Percentiles rank a stretch among this genome's conserved stretches.
Conservation (phyloP, 495 filamentous ascomycete species). For the Aspergillus sparsus region DNA sequence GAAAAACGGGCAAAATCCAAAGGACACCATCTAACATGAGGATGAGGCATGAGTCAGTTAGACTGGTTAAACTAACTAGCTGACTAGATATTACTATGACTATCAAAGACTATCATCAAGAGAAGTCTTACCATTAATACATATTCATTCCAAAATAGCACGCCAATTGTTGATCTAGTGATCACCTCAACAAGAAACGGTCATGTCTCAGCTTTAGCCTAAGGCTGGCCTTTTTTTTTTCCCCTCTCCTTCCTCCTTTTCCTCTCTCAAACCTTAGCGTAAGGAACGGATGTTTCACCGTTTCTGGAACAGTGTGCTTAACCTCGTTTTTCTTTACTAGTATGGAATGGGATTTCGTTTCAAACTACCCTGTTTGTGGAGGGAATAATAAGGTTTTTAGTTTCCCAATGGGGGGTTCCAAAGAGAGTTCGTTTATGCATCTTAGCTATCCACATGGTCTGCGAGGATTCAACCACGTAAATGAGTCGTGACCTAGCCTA, state of each 20-base stretch:
- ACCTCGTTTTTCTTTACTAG: conserved; percentile 11
- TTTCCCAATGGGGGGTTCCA: conserved; percentile 16
- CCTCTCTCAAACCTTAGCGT: conserved; percentile 21
- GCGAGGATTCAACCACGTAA: neutral
- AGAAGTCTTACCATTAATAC: too few relatives aligned
- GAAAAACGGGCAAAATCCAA: too few relatives aligned
- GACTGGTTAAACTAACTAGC: too few relatives aligned
- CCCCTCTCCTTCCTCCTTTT: too few relatives aligned
- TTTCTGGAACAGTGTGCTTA: conserved; percentile 23
- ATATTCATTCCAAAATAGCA: too few relatives aligned
- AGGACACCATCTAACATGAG: too few relatives aligned
- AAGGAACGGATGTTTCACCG: conserved; percentile 25
- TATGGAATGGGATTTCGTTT: conserved; percentile 18
- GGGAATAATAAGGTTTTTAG: conserved; percentile 20
- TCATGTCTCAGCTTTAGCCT: conserved; percentile 10
- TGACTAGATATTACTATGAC: too few relatives aligned
- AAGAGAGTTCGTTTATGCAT: conserved; percentile 12
- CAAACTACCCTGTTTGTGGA: conserved; percentile 9
- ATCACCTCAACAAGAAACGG: too few relatives aligned
- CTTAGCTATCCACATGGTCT: conserved; percentile 1
- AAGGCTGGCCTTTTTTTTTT: conserved; percentile 12
- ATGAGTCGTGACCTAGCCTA: neutral
- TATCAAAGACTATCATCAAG: too few relatives aligned
- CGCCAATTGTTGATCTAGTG: too few relatives aligned
- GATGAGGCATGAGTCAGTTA: too few relatives aligned